Conservation (phyloP, 176 grass and related monocot species). For the Leersia perrieri region DNA sequence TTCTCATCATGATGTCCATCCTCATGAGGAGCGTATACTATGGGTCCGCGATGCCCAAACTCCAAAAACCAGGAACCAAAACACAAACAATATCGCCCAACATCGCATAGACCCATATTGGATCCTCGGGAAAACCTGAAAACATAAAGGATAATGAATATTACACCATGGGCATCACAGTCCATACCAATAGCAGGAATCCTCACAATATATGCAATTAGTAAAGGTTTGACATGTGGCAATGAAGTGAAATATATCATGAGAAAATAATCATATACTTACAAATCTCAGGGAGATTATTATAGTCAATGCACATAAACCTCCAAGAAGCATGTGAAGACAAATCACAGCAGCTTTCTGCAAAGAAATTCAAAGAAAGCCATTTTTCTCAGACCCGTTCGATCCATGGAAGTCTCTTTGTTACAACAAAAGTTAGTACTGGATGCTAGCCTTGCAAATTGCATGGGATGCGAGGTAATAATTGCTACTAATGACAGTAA, state of each 20-base stretch:
- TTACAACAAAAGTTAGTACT: not conserved
- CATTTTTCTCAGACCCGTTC: slow-evolving; percentile 11
- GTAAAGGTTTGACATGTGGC: not conserved
- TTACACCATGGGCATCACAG: not conserved
- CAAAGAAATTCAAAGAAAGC: slow-evolving; percentile 37
- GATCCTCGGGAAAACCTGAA: slow-evolving; percentile 68
- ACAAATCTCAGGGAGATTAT: slow-evolving; percentile 91
- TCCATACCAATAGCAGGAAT: not conserved
- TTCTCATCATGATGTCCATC: not conserved
- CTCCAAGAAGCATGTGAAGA: slow-evolving; percentile 77
- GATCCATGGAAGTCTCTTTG: not conserved
- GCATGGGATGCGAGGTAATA: not conserved
- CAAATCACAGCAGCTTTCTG: slow-evolving; percentile 78
- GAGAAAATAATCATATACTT: slow-evolving; percentile 44
- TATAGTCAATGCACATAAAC: slow-evolving; percentile 66
- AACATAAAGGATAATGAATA: not conserved
- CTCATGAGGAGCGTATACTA: slow-evolving; percentile 48
- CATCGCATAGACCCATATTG: slow-evolving; percentile 65
- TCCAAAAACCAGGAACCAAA: slow-evolving; percentile 91
- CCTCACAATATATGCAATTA: not conserved
- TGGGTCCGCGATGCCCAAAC: slow-evolving; percentile 80
- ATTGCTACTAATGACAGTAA: slow-evolving; percentile 2
- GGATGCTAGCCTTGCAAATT: not conserved
- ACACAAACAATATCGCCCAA: slow-evolving; percentile 72
- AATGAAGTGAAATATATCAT: slow-evolving; percentile 9